A percentile compares a stretch with the other conserved stretches of the same genome.
These are phyloP conservation scores for Xanthoparmelia taractica DNA, from an alignment of 495 filamentous ascomycete species.

Conservation along the genomic window DNA sequence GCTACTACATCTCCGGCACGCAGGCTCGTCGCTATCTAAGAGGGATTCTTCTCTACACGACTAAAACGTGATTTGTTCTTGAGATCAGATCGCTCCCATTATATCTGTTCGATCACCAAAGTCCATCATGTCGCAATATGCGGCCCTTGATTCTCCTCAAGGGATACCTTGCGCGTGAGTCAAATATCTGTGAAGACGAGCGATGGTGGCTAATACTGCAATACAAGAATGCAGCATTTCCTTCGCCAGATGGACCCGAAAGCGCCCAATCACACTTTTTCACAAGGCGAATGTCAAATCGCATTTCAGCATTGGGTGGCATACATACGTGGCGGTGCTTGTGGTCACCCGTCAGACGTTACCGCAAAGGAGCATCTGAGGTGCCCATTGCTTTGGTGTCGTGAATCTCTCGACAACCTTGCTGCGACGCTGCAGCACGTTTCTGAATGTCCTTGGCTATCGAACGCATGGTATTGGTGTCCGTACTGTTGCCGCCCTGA, in stretches of 20 bases:
- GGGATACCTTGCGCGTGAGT: slow-evolving; percentile 6
- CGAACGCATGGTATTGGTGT: slow-evolving; percentile 18
- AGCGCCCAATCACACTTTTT: background rate
- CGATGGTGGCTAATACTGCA: background rate
- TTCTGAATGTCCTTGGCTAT: slow-evolving; percentile 9
- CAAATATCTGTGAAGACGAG: background rate
- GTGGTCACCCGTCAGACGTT: background rate
- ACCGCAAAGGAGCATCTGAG: slow-evolving; percentile 1
- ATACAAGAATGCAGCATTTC: background rate
- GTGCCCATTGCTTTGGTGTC: slow-evolving; percentile 21
- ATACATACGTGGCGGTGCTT: slow-evolving; percentile 5
- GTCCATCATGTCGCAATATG: background rate
- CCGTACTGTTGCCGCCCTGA: slow-evolving; percentile 13
- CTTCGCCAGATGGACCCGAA: background rate
- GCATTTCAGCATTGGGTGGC: slow-evolving; percentile 19
- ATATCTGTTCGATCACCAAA: background rate
- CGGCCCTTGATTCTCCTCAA: background rate
- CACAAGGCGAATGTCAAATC: slow-evolving; percentile 5
- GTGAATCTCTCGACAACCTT: slow-evolving; percentile 11
- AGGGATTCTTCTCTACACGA: background rate
- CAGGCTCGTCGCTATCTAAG: background rate
- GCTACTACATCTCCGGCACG: background rate
- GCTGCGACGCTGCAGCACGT: slow-evolving; percentile 10
- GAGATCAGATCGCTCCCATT: background rate
- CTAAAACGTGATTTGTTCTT: background rate